Base-by-base conservation (phyloP, 192 early-diverging fungal genomes). In the Gryganskiella cystojenkinii region DNA sequence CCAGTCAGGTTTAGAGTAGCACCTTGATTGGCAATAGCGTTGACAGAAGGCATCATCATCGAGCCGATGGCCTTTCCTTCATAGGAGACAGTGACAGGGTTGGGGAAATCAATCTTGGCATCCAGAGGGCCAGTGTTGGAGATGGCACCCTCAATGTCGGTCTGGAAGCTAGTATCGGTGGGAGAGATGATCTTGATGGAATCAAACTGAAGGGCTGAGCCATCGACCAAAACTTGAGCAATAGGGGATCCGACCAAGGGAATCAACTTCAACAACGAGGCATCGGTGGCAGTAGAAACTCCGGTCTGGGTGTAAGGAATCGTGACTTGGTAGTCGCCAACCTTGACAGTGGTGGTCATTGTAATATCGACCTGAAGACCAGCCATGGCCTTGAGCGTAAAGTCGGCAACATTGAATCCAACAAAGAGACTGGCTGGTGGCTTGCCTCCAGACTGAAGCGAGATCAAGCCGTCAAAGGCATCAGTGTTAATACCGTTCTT, bases 111-210 rank as follows among this genome's bases (percentile, higher is more conserved):
- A 64, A 88, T 86, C 4, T 45, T 35, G 58, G 86, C 86, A 43
- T 70, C 67, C 52, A 88, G 51, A 6, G 85, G 85, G 72, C 86
- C 86, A n/a, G 86, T 83, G 25, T 67, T 54, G 19, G 70, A 67
- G 47, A 88, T 83, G 20, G 61, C 34, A 47, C 84, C 84, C 57
- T 51, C 63, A 68, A 84, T 70, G 56, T 71, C 68, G n/a, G 79
- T 76, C 13, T 49, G 60, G 51, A 80, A 74, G 15, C 51, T 60
- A 51, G 50, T 51, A 1, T 82, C 65, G 33, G 81, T 71, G 42
- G 83, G 71, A 42, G 46, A 56, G 50, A 67, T 67, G 40, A 85
- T 56, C 17, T 67, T 53, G 30, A 83, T 45, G 42, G 49, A 67
- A 10, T 80, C 71, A 49, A 85, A 82, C 14, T 43, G 49, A 25